phyloP scores from a whole-genome alignment of 2,329 filamentous ascomycete species.

The Phaeosphaeriaceae sp. region DNA sequence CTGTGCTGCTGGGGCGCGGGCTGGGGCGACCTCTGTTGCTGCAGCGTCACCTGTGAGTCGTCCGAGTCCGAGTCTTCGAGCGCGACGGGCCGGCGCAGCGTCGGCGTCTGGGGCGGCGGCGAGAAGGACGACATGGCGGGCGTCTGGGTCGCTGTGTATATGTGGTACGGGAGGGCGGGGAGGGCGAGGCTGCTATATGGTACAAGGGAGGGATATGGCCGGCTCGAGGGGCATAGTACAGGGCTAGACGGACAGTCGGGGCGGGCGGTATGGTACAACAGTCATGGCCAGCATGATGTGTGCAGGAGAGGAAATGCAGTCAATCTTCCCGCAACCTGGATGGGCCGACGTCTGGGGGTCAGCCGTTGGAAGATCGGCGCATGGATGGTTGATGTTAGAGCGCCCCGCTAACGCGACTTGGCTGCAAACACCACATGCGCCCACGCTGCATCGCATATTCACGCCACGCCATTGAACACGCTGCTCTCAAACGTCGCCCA shows the following conservation, averaged over 20 bases:
- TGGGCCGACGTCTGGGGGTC: neutral
- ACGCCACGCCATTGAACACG: neutral
- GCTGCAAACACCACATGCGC: neutral
- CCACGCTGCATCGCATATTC: no score
- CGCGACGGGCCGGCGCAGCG: constrained; percentile 30
- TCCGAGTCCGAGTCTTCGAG: constrained; percentile 49
- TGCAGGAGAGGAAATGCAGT: constrained; percentile 1
- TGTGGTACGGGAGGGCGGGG: neutral
- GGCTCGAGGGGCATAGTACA: constrained; percentile 1
- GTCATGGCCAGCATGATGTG: constrained; percentile 35
- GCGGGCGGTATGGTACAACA: constrained; percentile 8
- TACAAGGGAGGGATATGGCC: neutral
- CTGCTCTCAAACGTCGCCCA: constrained; percentile 12
- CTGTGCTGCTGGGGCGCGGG: constrained; percentile 38
- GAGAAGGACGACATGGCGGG: constrained; percentile 39
- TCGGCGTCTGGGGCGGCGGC: constrained; percentile 43
- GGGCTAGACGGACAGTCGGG: neutral
- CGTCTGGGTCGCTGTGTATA: constrained; percentile 4
- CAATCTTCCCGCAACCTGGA: neutral
- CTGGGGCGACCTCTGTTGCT: constrained; percentile 49
- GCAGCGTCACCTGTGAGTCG: constrained; percentile 48
- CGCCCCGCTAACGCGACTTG: neutral
- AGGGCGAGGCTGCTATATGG: no score
- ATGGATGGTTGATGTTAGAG: constrained; percentile 3
- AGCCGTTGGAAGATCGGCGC: constrained; percentile 13